Evolutionary conservation across 1,284 basidiomycete genomes (phyloP), one percentile per base, ranked within the genome.

Genomic region (Filobasidium uniguttulatum): DNA sequence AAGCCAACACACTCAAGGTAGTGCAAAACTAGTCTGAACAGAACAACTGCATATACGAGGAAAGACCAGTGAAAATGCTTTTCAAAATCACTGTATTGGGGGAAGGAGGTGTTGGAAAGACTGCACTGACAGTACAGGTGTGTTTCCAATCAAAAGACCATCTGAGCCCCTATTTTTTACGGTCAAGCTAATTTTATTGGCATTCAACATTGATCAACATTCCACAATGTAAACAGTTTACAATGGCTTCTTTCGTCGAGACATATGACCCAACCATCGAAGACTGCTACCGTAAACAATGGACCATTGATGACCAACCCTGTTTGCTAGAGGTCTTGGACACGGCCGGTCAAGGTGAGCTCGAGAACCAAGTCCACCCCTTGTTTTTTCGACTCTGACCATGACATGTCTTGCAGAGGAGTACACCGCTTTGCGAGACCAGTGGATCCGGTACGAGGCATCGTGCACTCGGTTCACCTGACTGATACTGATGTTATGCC

Each of bases 51-150:
- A n/a, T n/a, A n/a, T n/a, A n/a, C n/a, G n/a, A n/a, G n/a, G n/a
- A n/a, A n/a, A n/a, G n/a, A n/a, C n/a, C 48, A 37, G 12, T n/a
- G n/a, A 55, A 66, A 41, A 68, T 67, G 63, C 53, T 68, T 48
- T 65, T 62, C 64, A 70, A 70, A 56, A 63, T 96, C 62, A 89
- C 90, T 57, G 88, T 96, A 58, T 77, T 96, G 50, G 90, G 90
- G 58, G 91, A 97, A 72, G 91, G 91, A 71, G 91, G 91, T 72
- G 91, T 96, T 30, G 91, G 91, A 57, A 97, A 96, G 77, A 96
- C 91, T 51, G 91, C 91, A 20, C 71, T 97, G 63, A 91, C 90
- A 57, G 89, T 96, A 45, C 88, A 91, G 75, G 88, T 86, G 59
- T 56, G 81, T 37, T 37, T 68, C 28, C n/a, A 22, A 34, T 19